phyloP scores from a whole-genome alignment of 148 eudicot genomes.

The Oxyria digyna region DNA sequence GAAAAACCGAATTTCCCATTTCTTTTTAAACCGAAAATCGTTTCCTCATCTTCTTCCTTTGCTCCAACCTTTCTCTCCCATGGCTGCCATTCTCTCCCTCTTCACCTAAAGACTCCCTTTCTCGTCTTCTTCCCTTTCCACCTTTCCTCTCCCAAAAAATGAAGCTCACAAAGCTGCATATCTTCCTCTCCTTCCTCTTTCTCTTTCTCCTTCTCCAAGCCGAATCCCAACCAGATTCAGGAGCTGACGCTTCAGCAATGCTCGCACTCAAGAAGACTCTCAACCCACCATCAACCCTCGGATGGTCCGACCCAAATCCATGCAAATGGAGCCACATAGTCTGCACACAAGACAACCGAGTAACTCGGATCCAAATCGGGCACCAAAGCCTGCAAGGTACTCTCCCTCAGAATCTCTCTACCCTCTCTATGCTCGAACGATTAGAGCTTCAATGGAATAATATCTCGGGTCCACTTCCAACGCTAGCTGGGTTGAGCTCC shows the following conservation, averaged over 20 bases:
- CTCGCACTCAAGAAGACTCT: slow-evolving; percentile 43
- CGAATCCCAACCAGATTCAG: slow-evolving; percentile 3
- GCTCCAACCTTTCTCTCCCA: not conserved
- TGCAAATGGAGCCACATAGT: slow-evolving; percentile 64
- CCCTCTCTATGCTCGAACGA: slow-evolving; percentile 43
- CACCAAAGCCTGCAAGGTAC: slow-evolving; percentile 70
- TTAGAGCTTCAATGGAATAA: slow-evolving; percentile 84
- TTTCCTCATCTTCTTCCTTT: not conserved
- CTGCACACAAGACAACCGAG: slow-evolving; percentile 48
- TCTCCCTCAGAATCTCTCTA: slow-evolving; percentile 42
- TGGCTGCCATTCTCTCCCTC: not conserved
- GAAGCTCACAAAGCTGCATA: not conserved
- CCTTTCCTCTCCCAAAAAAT: not conserved
- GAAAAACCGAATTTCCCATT: too few species aligned
- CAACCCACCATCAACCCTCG: slow-evolving; percentile 34
- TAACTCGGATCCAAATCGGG: slow-evolving; percentile 86
- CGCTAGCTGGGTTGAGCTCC: slow-evolving; percentile 42
- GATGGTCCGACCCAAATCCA: slow-evolving; percentile 79
- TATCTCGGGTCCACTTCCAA: slow-evolving; percentile 65
- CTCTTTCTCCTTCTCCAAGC: not conserved
- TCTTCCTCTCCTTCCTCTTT: not conserved
- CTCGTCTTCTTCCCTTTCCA: not conserved
- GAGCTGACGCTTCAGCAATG: slow-evolving; percentile 53
- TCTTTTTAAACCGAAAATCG: not conserved
- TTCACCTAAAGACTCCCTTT: not conserved